phyloP scores from a whole-genome alignment of 768 basidiomycete genomes.

The Trametopsis cervina region DNA sequence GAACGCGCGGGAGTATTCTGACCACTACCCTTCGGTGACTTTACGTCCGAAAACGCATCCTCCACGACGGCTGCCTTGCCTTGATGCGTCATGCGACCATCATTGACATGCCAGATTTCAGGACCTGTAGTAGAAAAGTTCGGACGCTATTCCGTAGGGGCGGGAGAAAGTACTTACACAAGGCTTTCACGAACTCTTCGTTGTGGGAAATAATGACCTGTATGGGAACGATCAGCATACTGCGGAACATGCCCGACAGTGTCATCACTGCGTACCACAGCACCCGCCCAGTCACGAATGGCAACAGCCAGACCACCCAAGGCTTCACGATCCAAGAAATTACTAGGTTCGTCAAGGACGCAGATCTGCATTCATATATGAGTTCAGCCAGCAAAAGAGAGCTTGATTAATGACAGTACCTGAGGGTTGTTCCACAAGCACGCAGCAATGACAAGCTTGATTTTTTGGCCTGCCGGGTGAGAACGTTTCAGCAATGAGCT shows the following conservation, averaged over 20 bases:
- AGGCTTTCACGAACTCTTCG: constrained; percentile 75
- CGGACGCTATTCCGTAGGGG: constrained; percentile 14
- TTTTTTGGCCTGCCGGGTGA: constrained; percentile 74
- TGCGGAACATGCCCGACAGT: constrained; percentile 13
- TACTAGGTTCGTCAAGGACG: constrained; percentile 86
- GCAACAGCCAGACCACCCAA: constrained; percentile 92
- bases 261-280: constrained; percentile 48
- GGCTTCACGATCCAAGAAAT: constrained; percentile 96
- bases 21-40: constrained; percentile 65
- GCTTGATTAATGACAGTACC: constrained; percentile 29
- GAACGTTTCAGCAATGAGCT: constrained; percentile 5
- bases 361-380: constrained; percentile 41
- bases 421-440: constrained; percentile 97
- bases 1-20: constrained; percentile 67
- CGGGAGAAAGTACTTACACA: constrained; percentile 51
- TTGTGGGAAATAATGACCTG: constrained; percentile 97
- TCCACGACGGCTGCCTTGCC: constrained; percentile 85
- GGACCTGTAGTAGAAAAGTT: constrained; percentile 43
- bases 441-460: constrained; percentile 91
- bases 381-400: constrained; percentile 7
- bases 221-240: constrained; percentile 14
- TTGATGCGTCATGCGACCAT: constrained; percentile 76
- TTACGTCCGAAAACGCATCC: constrained; percentile 69
- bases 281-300: constrained; percentile 92
- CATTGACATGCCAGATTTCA: constrained; percentile 94